Base-by-base conservation (phyloP, 2,329 filamentous ascomycete species). In the Chalara sp. region DNA sequence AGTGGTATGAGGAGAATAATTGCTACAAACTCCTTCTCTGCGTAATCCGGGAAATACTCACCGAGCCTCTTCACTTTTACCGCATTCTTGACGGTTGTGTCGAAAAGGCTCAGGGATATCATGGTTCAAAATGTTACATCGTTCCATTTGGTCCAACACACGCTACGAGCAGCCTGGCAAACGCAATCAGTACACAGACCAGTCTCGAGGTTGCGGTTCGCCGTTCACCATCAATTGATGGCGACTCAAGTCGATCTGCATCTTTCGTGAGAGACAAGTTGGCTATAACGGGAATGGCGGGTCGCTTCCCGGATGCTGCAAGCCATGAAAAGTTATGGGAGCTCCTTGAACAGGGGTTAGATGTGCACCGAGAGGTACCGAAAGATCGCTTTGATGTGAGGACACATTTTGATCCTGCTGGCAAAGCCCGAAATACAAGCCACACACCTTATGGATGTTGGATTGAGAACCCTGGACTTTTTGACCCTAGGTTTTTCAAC, bases 401-500 rank as follows among this genome's bases (percentile, higher is more conserved):
- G 41, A 83, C 79, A 21, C 86, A 90, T 62, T 80, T 76, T 55
- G 86, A 91, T 61, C 78, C 83, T 5, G 82, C 81, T 5, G 84
- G 86, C 28, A 89, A 89, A 67, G 76, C 72, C 32, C 83, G 83
- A 66, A 91, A 90, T 70, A 89, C 86, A 52, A 86, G 81, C 49
- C 83, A 87, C 67, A 89, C 86, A 1, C 84, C 83, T 3, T 89
- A 82, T 59, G 87, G 87, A 12, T 88, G 85, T 70, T 90, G 73
- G 72, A 77, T 61, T 37, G 81, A 89, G 55, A 79, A 89, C 54
- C 86, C 87, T 0, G 86, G 86, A 50, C 73, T 86, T 45, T 92
- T 92, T 62, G 87, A 92, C 60, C 83, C 86, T n/a, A 76, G 84
- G 1, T 91, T 92, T 70, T 92, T 92, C 78, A 89, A 89, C 68